Conservation (phyloP, 202 grass and related monocot species). For the Hordeum pubiflorum region DNA sequence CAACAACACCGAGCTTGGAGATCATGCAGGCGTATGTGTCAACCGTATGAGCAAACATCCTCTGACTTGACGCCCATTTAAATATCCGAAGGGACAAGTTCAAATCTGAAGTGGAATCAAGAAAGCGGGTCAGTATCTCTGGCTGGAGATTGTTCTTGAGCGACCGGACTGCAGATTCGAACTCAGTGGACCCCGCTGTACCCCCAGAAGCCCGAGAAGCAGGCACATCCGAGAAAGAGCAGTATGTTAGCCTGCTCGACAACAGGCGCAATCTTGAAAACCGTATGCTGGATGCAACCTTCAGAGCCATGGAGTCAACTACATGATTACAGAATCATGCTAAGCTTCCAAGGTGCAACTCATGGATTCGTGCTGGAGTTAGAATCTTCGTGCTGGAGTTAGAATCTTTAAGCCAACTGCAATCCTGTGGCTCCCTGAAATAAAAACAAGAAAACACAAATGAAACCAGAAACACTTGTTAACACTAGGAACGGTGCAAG, state of each 20-base stretch:
- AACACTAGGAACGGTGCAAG: neutral
- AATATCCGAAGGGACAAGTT: constrained; percentile 40
- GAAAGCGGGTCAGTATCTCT: constrained; percentile 19
- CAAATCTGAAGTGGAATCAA: constrained; percentile 39
- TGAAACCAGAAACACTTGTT: neutral
- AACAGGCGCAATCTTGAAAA: neutral
- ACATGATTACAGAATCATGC: neutral
- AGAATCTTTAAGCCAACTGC: neutral
- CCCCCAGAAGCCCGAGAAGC: constrained; percentile 1
- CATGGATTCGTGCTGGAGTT: neutral
- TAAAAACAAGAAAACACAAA: neutral
- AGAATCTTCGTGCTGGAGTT: neutral
- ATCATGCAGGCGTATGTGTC: constrained; percentile 41
- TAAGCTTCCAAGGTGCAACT: neutral
- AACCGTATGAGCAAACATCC: constrained; percentile 12
- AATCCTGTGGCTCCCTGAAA: neutral
- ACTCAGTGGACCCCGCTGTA: constrained; percentile 10
- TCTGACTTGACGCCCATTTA: constrained; percentile 41
- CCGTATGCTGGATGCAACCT: neutral
- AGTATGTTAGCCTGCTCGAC: neutral
- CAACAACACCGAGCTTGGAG: constrained; percentile 30
- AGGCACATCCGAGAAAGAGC: neutral
- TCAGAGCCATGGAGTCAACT: constrained; percentile 11
- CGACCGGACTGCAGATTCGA: neutral
- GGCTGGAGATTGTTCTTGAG: constrained; percentile 32